Evolutionary conservation across 1,284 basidiomycete species (phyloP).

Genomic region (Gymnopus androsaceus): DNA sequence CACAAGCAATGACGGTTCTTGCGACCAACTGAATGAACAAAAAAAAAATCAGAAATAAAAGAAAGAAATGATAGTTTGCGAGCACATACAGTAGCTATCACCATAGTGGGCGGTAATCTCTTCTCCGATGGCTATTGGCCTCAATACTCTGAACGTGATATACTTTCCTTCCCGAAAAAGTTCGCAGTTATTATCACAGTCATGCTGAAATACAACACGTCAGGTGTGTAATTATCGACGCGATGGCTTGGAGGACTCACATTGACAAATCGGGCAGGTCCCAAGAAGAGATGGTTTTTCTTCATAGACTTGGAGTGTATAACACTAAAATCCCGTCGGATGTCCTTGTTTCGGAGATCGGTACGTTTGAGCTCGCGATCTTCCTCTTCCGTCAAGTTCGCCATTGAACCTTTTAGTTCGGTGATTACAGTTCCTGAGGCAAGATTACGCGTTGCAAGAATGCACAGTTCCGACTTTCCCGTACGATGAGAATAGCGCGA

Average conservation of each 20-base stretch:
- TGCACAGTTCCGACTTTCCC: conserved; percentile 89
- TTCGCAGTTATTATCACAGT: conserved; percentile 89
- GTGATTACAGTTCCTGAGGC: conserved; percentile 73
- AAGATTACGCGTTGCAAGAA: conserved; percentile 79
- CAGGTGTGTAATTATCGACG: conserved; percentile 20
- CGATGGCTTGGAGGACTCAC: conserved; percentile 51
- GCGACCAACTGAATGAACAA: conserved; percentile 64
- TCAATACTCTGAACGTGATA: conserved; percentile 86
- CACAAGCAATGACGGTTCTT: conserved; percentile 88
- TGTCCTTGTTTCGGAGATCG: conserved; percentile 68
- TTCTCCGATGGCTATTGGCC: conserved; percentile 78
- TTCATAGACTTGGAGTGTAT: conserved; percentile 89
- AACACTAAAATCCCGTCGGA: conserved; percentile 87
- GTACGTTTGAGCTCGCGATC: conserved; percentile 80
- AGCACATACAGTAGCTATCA: conserved; percentile 75
- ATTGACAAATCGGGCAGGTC: conserved; percentile 92
- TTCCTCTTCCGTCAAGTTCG: conserved; percentile 79
- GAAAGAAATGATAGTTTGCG: conserved; percentile 15
- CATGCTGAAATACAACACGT: conserved; percentile 59
- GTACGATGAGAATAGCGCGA: conserved; percentile 81
- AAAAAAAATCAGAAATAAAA: conserved; percentile 15
- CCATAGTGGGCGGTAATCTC: conserved; percentile 88
- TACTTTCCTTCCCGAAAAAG: conserved; percentile 85
- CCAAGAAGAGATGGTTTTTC: conserved; percentile 90
- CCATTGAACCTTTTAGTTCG: conserved; percentile 87